Percentiles rank a stretch among this genome's conserved stretches.
Evolutionary conservation across 2,329 filamentous ascomycete species (phyloP).

Genomic region (Neofusicoccum ribis): DNA sequence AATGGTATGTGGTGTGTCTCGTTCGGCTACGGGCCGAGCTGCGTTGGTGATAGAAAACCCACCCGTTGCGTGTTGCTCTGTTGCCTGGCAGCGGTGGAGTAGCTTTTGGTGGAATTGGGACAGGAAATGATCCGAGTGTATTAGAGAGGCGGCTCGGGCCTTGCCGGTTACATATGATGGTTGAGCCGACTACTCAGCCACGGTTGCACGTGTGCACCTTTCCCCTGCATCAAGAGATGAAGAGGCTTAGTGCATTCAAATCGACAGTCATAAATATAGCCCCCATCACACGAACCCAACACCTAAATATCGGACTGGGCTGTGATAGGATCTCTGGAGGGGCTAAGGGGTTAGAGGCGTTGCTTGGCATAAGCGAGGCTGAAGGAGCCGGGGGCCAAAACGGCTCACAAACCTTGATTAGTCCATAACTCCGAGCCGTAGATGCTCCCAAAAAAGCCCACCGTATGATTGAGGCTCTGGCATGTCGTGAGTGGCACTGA

Average conservation of each 20-base stretch:
- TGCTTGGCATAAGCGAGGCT: slow-evolving; percentile 1
- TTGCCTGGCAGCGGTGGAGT: not conserved
- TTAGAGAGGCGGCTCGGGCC: not conserved
- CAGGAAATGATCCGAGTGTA: not conserved
- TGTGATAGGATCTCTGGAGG: not conserved
- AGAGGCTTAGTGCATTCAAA: not conserved
- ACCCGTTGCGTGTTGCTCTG: not conserved
- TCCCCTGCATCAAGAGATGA: not conserved
- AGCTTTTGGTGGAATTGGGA: not conserved
- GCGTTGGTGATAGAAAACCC: not conserved
- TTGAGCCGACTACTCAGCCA: not conserved
- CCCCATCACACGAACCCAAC: not conserved
- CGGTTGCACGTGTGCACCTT: not conserved
- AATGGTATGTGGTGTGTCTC: too few species aligned
- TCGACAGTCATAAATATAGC: not conserved
- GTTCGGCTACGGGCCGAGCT: too few species aligned
- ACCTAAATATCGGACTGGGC: not conserved
- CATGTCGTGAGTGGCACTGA: too few species aligned
- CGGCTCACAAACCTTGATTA: not conserved
- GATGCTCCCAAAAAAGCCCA: not conserved
- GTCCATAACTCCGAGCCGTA: not conserved
- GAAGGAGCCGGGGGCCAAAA: not conserved
- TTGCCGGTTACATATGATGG: not conserved
- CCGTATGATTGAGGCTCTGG: not conserved
- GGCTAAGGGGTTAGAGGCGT: not conserved